A percentile compares a stretch with the other conserved stretches of the same genome.
Conservation (phyloP, 2,329 filamentous ascomycete genomes). For the Immersiporthe knoxdaviesiana region DNA sequence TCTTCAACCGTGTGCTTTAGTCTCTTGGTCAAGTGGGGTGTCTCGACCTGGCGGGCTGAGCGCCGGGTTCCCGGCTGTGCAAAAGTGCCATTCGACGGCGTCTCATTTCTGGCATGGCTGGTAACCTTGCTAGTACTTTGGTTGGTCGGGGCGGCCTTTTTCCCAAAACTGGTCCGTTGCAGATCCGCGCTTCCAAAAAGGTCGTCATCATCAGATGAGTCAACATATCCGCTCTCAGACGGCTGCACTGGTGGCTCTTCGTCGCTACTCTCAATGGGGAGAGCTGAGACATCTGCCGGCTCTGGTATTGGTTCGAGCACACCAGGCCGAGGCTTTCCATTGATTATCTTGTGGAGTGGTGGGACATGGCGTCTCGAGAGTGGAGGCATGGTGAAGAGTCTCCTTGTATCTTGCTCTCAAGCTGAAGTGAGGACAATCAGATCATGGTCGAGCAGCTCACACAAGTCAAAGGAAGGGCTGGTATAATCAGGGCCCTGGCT, state of each 20-base stretch:
- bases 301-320: constrained; percentile 23
- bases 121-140: constrained; percentile 1
- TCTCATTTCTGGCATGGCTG: not conserved
- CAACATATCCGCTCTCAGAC: constrained; percentile 13
- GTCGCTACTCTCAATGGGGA: constrained; percentile 34
- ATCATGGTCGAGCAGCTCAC: not conserved
- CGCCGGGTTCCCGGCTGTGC: not conserved
- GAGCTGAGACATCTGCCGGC: constrained; percentile 34
- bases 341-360: constrained; percentile 19
- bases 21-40: constrained; percentile 12
- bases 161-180: constrained; percentile 39
- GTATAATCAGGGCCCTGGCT: not conserved
- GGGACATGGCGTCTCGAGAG: not conserved
- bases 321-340: constrained; percentile 20
- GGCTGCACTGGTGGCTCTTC: constrained; percentile 17
- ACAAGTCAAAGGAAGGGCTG: not conserved
- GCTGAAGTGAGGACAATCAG: not conserved
- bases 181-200: constrained; percentile 38
- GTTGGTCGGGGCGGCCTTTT: constrained; percentile 14
- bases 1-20: constrained; percentile 8
- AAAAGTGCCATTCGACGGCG: not conserved
- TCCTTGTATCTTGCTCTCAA: not conserved
- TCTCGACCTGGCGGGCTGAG: constrained; percentile 2
- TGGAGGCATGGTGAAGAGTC: not conserved
- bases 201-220: constrained; percentile 34